Conservation (phyloP, 352 stramenopile genomes). For the Phytopythium delawarense region DNA sequence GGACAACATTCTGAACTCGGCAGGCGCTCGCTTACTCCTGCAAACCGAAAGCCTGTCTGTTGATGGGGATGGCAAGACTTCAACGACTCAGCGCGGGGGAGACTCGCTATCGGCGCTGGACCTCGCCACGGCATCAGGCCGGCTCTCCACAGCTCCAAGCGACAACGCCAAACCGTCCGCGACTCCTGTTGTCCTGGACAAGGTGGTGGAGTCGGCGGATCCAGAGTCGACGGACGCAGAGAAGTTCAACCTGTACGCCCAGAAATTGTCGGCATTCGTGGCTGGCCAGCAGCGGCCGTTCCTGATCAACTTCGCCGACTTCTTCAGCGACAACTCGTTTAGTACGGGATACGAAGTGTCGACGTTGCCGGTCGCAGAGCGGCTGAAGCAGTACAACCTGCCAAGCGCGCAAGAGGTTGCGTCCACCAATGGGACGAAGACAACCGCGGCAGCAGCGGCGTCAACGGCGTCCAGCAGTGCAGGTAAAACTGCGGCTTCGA, state of each 20-base stretch:
- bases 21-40: conserved; percentile 54
- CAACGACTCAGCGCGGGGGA: neutral
- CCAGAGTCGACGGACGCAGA: conserved; percentile 27
- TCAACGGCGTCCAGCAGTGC: neutral
- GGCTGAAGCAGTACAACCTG: conserved; percentile 38
- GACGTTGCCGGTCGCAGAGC: conserved; percentile 55
- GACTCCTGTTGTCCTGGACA: conserved; percentile 14
- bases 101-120: conserved; percentile 15
- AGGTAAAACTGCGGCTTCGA: neutral
- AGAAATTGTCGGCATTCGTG: conserved; percentile 55
- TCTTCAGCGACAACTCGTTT: conserved; percentile 76
- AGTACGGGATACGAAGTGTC: conserved; percentile 77
- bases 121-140: conserved; percentile 3
- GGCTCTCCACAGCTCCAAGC: conserved; percentile 1
- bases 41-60: neutral
- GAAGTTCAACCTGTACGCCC: conserved; percentile 51
- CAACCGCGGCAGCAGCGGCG: neutral
- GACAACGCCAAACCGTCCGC: neutral
- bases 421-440: neutral
- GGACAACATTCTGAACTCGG: conserved; percentile 81
- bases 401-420: neutral
- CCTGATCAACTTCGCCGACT: conserved; percentile 63
- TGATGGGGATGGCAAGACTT: neutral
- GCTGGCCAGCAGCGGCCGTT: conserved; percentile 77
- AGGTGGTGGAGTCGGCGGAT: conserved; percentile 17